Conservation (phyloP, 2,329 filamentous ascomycete genomes). For the Fusarium hainanense region DNA sequence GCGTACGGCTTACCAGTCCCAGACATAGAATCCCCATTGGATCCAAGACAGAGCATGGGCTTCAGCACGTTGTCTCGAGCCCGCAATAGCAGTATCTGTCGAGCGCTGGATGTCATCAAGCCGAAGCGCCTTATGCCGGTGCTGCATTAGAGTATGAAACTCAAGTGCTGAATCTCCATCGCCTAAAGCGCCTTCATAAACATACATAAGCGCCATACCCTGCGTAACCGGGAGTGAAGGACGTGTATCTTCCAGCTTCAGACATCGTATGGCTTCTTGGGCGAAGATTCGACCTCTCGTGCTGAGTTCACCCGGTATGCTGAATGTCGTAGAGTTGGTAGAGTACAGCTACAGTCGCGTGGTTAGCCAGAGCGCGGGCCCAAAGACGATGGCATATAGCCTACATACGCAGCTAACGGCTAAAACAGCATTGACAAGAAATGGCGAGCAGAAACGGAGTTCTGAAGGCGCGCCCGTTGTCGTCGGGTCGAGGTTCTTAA, state of each 20-base stretch:
- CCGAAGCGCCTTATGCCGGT: conserved; percentile 17
- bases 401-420: conserved; percentile 35
- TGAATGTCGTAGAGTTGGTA: conserved; percentile 13
- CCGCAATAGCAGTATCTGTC: conserved; percentile 18
- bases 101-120: conserved; percentile 26
- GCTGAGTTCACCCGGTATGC: not conserved
- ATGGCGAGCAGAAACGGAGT: conserved; percentile 31
- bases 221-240: conserved; percentile 18
- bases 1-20: conserved; percentile 22
- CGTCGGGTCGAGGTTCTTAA: conserved; percentile 14
- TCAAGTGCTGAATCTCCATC: conserved; percentile 7
- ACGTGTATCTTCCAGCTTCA: conserved; percentile 11
- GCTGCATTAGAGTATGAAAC: conserved; percentile 27
- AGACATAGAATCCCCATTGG: conserved; percentile 33
- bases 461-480: not conserved
- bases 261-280: conserved; percentile 14
- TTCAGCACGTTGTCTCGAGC: conserved; percentile 21
- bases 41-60: conserved; percentile 33
- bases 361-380: not conserved
- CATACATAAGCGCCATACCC: conserved; percentile 24
- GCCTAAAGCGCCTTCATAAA: conserved; percentile 25
- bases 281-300: conserved; percentile 24
- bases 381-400: not conserved
- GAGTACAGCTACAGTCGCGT: conserved; percentile 11
- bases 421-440: conserved; percentile 34